Evolutionary conservation across 768 basidiomycete genomes (phyloP).

Genomic region (Hortiboletus campestris): DNA sequence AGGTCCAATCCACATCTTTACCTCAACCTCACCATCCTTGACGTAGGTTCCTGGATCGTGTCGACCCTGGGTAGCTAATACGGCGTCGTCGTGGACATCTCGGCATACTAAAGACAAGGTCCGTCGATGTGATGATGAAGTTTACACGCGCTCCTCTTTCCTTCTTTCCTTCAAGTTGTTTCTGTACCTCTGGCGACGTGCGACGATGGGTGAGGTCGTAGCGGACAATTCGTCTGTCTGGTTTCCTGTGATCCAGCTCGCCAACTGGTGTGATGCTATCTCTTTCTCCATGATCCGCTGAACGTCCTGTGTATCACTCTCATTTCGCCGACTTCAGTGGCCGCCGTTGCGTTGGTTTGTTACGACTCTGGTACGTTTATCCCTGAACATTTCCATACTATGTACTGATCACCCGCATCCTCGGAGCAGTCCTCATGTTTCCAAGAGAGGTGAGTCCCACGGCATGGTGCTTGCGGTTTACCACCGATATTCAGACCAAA

Average conservation of each 20-base stretch:
- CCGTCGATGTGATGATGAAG: not conserved
- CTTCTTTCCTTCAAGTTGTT: not conserved
- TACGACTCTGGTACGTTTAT: constrained; percentile 10
- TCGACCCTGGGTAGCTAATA: not conserved
- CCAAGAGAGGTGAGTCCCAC: constrained; percentile 15
- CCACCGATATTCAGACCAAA: not conserved
- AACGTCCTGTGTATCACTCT: not conserved
- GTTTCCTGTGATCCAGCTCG: constrained; percentile 13
- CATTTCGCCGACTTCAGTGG: constrained; percentile 1
- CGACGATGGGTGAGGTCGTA: constrained; percentile 10
- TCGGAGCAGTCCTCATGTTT: constrained; percentile 17
- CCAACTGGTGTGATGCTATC: constrained; percentile 16
- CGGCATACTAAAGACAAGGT: not conserved
- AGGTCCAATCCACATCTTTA: too few relatives aligned
- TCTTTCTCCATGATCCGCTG: not conserved
- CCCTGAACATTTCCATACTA: too few relatives aligned
- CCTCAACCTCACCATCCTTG: not conserved
- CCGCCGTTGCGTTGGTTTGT: constrained; percentile 16
- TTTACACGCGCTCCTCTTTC: not conserved
- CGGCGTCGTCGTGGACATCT: not conserved
- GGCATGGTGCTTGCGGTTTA: not conserved
- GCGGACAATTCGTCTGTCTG: constrained; percentile 9
- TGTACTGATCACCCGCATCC: not conserved
- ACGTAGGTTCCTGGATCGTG: not conserved
- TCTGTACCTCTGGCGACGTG: not conserved